Base-by-base conservation (phyloP, 225 moss, liverwort and hornwort species). In the Bryoerythrophyllum caledonicum region DNA sequence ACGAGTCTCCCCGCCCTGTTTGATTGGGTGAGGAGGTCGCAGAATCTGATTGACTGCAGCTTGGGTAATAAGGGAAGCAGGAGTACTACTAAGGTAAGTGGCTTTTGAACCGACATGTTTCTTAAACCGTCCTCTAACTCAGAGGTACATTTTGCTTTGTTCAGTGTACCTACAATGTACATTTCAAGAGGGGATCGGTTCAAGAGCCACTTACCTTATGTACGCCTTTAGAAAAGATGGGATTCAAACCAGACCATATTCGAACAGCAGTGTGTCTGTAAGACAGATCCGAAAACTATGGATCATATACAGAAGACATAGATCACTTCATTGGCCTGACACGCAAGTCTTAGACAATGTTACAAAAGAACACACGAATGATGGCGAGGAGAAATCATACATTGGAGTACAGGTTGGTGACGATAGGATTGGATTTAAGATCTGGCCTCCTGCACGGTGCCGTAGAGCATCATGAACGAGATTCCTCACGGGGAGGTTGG, bases 351-450 rank as follows among this genome's bases (percentile, higher is more conserved):
- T 23, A 26, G 59, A 72, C 71, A 78, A 72, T 63, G 48, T 32
- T 81, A 85, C 72, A 78, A 37, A 6, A 71, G 49, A 75, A 67
- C 61, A 65, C 48, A 40, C 8, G 5, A 79, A 63, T 34, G 51
- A 15, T 64, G 38, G 32, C n/a, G 26, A 32, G 27, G 41, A 58
- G 61, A 43, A 75, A 74, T 38, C 43, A 58, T 78, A 85, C 63
- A n/a, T n/a, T n/a, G n/a, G n/a, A n/a, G n/a, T n/a, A n/a, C n/a
- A n/a, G n/a, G n/a, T n/a, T n/a, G n/a, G n/a, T n/a, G n/a, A n/a
- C n/a, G n/a, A n/a, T n/a, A n/a, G n/a, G n/a, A n/a, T n/a, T n/a
- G n/a, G n/a, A n/a, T n/a, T n/a, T n/a, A n/a, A n/a, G n/a, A n/a
- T n/a, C n/a, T n/a, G n/a, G n/a, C n/a, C n/a, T n/a, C n/a, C n/a